Base-by-base conservation (phyloP, 768 basidiomycete species). In the Amylocystis lapponica region DNA sequence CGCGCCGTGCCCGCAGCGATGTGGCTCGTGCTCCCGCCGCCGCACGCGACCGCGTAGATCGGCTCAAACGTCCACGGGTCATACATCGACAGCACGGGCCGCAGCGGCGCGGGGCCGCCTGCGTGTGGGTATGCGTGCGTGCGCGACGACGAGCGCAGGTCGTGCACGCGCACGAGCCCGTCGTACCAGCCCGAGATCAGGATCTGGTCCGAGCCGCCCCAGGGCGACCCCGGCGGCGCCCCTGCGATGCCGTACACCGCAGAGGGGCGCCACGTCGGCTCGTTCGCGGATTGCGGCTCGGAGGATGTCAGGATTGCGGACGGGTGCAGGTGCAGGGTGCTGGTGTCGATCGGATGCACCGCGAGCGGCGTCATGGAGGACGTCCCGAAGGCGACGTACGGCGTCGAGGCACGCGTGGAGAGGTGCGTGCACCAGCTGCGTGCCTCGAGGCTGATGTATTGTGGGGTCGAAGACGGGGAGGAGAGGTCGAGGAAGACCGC, bases 111-210 rank as follows among this genome's bases (percentile, higher is more conserved):
- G 9, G 61, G 55, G 20, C 53, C 56, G 29, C 33, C 41, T 21
- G 51, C 35, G 35, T 27, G 21, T 11, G 52, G 43, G 14, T 47
- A 23, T 10, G 40, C 34, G 22, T 49, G 37, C 2, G 47, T 47
- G 34, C 52, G 53, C 13, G 50, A 38, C 22, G 59, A 67, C 14
- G 76, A 68, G 20, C 88, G 85, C 30, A 91, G 71, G 60, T 91
- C 89, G 61, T 88, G 81, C 39, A 86, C 72, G 27, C 76, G 72
- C 26, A 87, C 82, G 36, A 70, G 59, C 10, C 88, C 83, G 56
- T 92, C 86, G 60, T 78, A 91, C 86, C 88, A 90, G 1, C 86
- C 89, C 1, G 85, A 83, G 27, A 87, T 70, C 19, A 92, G 43
- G 16, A 87, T 74, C 53, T 86, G 72, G 14, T 83, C 78, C 3